phyloP scores from a whole-genome alignment of 805 yeast species.

The Suhomyces sp. region DNA sequence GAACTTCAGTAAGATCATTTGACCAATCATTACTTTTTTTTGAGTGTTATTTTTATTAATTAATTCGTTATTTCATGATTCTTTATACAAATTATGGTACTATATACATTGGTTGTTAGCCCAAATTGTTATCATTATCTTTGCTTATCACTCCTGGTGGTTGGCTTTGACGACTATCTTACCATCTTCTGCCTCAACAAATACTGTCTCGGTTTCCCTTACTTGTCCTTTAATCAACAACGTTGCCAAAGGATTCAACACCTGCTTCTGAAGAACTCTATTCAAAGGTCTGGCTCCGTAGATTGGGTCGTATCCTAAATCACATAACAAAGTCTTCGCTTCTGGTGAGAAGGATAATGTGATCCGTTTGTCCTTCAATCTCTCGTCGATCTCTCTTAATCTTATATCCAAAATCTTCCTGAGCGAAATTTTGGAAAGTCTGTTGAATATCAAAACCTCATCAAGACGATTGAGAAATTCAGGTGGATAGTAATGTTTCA shows the following conservation, averaged over 20 bases:
- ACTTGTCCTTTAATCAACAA: constrained; percentile 77
- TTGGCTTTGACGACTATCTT: constrained; percentile 31
- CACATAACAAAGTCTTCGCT: constrained; percentile 77
- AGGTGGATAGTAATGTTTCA: constrained; percentile 81
- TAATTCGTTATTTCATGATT: neutral
- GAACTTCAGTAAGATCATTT: no score
- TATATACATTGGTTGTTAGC: neutral
- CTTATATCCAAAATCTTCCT: constrained; percentile 83
- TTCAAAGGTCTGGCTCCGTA: constrained; percentile 97
- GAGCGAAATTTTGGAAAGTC: constrained; percentile 74
- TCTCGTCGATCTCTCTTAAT: constrained; percentile 72
- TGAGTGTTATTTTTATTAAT: no score
- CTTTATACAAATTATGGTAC: neutral
- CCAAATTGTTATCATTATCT: neutral
- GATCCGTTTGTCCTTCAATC: constrained; percentile 78
- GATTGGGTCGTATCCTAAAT: constrained; percentile 83
- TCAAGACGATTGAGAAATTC: constrained; percentile 94
- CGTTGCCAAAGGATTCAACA: constrained; percentile 88
- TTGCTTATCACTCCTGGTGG: constrained; percentile 19
- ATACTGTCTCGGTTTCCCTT: constrained; percentile 33
- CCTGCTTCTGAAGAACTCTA: constrained; percentile 75
- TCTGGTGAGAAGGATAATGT: constrained; percentile 49
- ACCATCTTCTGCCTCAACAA: constrained; percentile 23
- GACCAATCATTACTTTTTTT: no score
- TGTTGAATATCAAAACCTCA: constrained; percentile 89